Base-by-base conservation (phyloP, 2,329 filamentous ascomycete species). In the Ascosphaera apis region DNA sequence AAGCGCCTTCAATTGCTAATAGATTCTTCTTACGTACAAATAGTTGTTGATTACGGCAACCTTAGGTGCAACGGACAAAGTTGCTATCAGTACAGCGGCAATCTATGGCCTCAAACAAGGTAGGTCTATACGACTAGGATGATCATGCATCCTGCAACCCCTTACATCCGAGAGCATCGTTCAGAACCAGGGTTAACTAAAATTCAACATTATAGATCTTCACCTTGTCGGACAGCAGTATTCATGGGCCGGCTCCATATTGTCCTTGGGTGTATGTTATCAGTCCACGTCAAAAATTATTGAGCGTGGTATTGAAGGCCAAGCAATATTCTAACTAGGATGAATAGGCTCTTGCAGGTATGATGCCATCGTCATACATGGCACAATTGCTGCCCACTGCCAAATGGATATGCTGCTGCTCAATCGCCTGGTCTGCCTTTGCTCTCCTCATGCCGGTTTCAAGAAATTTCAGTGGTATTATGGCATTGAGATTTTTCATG, bases 61-160 rank as follows among this genome's bases (percentile, higher is more conserved):
- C 2, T 37, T 51, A 16, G 45, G 48, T 12, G 49, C 45, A 12
- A 44, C 50, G 15, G 48, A 51, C 34, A 51, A 51, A 37, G 45
- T 48, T 7, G 46, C 47, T 15, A 42, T 50, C 35, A 45, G 46
- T 8, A 49, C 48, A 4, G 66, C 67, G 0, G 56, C 65, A 1
- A 65, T 70, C 0, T 70, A 69, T 37, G 66, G 63, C 0, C 47
- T 68, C 27, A 52, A 52, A n/a, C 48, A 60, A 41, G n/a, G n/a
- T n/a, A n/a, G n/a, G n/a, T n/a, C n/a, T n/a, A n/a, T n/a, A n/a
- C n/a, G n/a, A n/a, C n/a, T n/a, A n/a, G n/a, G n/a, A n/a, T n/a
- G n/a, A n/a, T n/a, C n/a, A n/a, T n/a, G n/a, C n/a, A n/a, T n/a
- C n/a, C n/a, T n/a, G n/a, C n/a, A n/a, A n/a, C n/a, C n/a, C n/a